These are phyloP conservation scores for Pseudonitzschia pungens DNA, from an alignment of 108 stramenopile genomes.

Conservation along the genomic window DNA sequence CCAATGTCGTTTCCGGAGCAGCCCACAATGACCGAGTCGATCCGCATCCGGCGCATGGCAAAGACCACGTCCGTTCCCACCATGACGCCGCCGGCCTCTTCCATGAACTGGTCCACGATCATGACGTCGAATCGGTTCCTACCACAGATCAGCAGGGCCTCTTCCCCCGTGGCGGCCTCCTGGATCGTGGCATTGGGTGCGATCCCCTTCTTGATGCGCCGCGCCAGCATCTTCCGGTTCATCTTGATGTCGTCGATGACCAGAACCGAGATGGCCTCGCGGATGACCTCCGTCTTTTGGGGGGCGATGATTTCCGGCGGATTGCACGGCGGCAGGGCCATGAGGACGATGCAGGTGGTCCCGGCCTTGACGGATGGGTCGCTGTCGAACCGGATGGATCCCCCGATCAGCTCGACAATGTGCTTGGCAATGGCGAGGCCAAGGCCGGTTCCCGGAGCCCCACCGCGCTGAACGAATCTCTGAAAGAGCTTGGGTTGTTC, in stretches of 20 bases:
- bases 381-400: conserved; percentile 57
- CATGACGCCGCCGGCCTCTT: conserved; percentile 66
- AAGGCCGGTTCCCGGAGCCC: conserved; percentile 71
- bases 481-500: conserved; percentile 72
- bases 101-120: conserved; percentile 75
- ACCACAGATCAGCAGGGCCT: conserved; percentile 54
- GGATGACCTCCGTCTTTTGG: conserved; percentile 25
- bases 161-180: conserved; percentile 68
- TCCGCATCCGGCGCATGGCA: conserved; percentile 61
- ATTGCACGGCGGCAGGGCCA: conserved; percentile 50
- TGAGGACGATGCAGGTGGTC: conserved; percentile 56
- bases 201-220: conserved; percentile 51
- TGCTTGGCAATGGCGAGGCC: conserved; percentile 79
- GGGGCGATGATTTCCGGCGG: conserved; percentile 27
- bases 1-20: conserved; percentile 74
- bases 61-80: conserved; percentile 70
- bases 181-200: conserved; percentile 56
- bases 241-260: conserved; percentile 72
- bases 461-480: conserved; percentile 72
- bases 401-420: conserved; percentile 57
- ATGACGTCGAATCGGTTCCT: conserved; percentile 54
- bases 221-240: conserved; percentile 61
- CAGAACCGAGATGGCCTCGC: conserved; percentile 43
- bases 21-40: conserved; percentile 61
- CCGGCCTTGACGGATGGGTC: conserved; percentile 59